phyloP scores from a whole-genome alignment of 257 asterid species.

The Anisodus tanguticus region DNA sequence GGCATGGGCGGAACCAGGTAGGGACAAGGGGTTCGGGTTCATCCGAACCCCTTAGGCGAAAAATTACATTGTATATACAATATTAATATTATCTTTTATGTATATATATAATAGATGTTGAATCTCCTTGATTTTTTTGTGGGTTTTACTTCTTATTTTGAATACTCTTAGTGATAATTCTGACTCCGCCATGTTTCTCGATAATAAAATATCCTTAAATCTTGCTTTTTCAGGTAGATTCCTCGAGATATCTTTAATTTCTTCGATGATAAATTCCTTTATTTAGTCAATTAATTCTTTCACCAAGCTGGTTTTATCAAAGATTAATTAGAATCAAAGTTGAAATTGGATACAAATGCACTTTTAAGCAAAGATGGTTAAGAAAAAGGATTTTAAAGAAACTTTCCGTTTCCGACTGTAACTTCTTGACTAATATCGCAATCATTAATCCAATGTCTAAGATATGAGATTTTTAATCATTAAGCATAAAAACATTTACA shows the following conservation, averaged over 20 bases:
- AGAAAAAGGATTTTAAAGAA: neutral
- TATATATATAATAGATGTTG: too few relatives aligned
- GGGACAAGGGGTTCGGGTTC: too few relatives aligned
- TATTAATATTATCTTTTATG: too few relatives aligned
- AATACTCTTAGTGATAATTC: too few relatives aligned
- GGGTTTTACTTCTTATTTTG: too few relatives aligned
- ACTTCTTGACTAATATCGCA: neutral
- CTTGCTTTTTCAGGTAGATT: neutral
- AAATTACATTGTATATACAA: too few relatives aligned
- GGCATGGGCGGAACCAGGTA: too few relatives aligned
- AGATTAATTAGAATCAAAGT: neutral
- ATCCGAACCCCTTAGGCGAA: too few relatives aligned
- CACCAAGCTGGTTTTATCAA: neutral
- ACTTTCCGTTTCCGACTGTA: neutral
- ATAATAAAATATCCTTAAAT: neutral
- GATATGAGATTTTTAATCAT: neutral
- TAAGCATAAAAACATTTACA: neutral
- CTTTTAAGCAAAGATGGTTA: neutral
- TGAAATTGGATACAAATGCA: neutral
- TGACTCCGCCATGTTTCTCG: neutral
- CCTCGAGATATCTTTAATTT: neutral
- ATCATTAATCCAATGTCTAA: neutral
- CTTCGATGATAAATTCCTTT: neutral
- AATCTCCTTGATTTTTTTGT: too few relatives aligned
- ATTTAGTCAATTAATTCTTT: neutral